Base-by-base conservation (phyloP, 2,329 filamentous ascomycete species). In the Claviceps pusilla region DNA sequence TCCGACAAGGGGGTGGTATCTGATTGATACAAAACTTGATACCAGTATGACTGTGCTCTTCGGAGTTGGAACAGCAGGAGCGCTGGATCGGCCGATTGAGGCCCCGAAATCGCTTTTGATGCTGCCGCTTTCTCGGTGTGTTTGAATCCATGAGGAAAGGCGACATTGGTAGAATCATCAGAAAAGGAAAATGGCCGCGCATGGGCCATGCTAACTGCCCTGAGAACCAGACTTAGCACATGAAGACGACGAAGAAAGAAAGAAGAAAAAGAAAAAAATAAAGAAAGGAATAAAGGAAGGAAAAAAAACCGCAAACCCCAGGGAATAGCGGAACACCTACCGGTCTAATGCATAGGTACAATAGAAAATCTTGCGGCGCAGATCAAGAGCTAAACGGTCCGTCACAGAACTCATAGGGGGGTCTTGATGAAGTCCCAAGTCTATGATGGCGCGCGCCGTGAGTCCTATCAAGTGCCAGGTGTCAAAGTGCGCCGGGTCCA, bases 381-480 rank as follows among this genome's bases (percentile, higher is more conserved):
- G 75, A 60, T 95, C 87, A 12, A 95, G 72, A 48, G 82, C 80
- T 3, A 79, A 73, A 60, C 82, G 84, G 55, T 88, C 82, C 11
- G 83, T 77, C 33, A 81, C 71, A 16, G 85, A 77, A 57, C 85
- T 83, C 55, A 79, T 76, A 0, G 87, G 84, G 3, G 89, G 89
- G 60, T 97, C 91, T 69, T 96, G 91, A 67, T 97, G 93, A 55
- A 94, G 83, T 7, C 93, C 93, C 35, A 96, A 72, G 69, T 98
- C 93, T 28, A 96, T 79, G 64, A 91, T 83, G 6, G 89, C 87
- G 55, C 91, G 82, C 45, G 87, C 87, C 7, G 91, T 90, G 65
- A 93, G 90, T 7, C 91, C 93, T 54, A 96, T 87, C 57, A 96
- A 71, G 59, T 93, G 90, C 90, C 93, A 97, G 62, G 86, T 89